Conservation (phyloP, 495 filamentous ascomycete species). For the Annulohypoxylon maeteangense region DNA sequence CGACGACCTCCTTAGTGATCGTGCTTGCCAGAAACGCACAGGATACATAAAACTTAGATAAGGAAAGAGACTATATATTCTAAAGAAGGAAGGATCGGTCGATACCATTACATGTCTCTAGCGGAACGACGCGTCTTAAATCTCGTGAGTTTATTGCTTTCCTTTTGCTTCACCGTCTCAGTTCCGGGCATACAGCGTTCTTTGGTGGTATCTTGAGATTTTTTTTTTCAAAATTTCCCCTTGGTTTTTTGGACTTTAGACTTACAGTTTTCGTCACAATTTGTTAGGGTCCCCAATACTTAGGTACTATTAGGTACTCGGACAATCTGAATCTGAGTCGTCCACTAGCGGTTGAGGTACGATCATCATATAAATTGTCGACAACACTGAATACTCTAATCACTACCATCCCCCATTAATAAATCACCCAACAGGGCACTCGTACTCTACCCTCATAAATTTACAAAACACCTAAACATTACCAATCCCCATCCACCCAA, state of each 20-base stretch:
- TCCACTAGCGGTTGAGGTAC: background rate
- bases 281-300: background rate
- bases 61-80: background rate
- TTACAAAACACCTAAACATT: background rate
- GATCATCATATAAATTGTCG: background rate
- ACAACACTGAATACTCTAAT: background rate
- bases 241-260: constrained; percentile 27
- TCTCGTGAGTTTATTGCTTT: constrained; percentile 4
- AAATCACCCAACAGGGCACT: background rate
- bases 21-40: background rate
- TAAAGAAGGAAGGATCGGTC: background rate
- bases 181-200: constrained; percentile 11
- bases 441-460: background rate
- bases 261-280: background rate
- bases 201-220: constrained; percentile 9
- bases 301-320: background rate
- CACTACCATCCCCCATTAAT: background rate
- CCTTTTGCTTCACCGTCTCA: background rate
- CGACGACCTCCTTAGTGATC: background rate
- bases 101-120: background rate
- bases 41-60: background rate
- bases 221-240: constrained; percentile 14
- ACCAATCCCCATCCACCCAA: background rate
- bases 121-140: background rate
- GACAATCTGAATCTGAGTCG: background rate